Percentiles rank a stretch among this genome's conserved stretches.
Evolutionary conservation across 2,329 filamentous ascomycete genomes (phyloP).

Genomic region (Colletotrichum aenigma): DNA sequence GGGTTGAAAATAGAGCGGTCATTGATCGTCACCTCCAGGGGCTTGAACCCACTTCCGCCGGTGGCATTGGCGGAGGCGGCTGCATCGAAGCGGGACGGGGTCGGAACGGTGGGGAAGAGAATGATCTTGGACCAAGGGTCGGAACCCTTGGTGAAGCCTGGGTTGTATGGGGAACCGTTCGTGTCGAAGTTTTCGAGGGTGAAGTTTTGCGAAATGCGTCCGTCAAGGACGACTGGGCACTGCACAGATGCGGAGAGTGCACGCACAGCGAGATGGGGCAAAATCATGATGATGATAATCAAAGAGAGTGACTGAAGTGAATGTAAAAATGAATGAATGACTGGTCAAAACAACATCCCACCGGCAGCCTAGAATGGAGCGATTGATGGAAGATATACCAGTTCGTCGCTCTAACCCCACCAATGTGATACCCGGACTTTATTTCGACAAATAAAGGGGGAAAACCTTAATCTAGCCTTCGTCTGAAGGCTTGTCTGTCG

Average conservation of each 20-base stretch:
- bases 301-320: background rate
- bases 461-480: background rate
- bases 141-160: constrained; percentile 55
- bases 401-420: background rate
- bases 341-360: background rate
- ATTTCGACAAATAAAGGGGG: background rate
- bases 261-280: background rate
- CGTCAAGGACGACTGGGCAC: constrained; percentile 48
- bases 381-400: background rate
- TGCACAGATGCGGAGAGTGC: constrained; percentile 23
- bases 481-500: background rate
- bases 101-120: constrained; percentile 43
- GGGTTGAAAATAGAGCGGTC: constrained; percentile 64
- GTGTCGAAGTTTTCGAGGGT: constrained; percentile 47
- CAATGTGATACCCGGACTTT: background rate
- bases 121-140: constrained; percentile 55
- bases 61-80: constrained; percentile 36
- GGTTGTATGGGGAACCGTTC: constrained; percentile 48
- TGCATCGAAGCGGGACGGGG: constrained; percentile 42
- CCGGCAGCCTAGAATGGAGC: background rate
- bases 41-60: constrained; percentile 11
- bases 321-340: background rate
- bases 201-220: constrained; percentile 44
- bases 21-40: constrained; percentile 59
- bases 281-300: background rate